A percentile compares a stretch with the other conserved stretches of the same genome.
These are phyloP conservation scores for Haplosporangium sp. DNA, from an alignment of 371 early-diverging fungal genomes.

Conservation along the genomic window DNA sequence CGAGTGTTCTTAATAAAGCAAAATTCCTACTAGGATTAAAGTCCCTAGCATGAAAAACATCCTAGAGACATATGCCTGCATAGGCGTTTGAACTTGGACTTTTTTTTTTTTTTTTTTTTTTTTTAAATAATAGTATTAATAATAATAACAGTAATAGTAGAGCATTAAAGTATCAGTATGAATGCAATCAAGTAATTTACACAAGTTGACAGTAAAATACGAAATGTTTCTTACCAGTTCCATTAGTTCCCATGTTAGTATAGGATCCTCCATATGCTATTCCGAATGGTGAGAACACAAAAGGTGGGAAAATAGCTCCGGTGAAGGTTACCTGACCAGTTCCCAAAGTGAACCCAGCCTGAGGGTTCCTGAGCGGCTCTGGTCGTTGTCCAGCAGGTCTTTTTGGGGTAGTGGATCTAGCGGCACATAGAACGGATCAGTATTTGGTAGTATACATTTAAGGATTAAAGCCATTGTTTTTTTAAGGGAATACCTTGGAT, in stretches of 20 bases:
- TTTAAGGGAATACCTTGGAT: conserved; percentile 67
- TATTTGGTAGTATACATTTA: too few relatives aligned
- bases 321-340: conserved; percentile 65
- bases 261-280: conserved; percentile 67
- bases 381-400: conserved; percentile 80
- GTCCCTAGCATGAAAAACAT: conserved; percentile 77
- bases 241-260: conserved; percentile 40
- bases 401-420: conserved; percentile 66
- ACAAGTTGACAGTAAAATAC: too few relatives aligned
- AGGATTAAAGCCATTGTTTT: neutral
- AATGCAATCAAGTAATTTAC: too few relatives aligned
- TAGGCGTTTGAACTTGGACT: conserved; percentile 52
- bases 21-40: conserved; percentile 70
- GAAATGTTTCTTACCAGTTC: conserved; percentile 24
- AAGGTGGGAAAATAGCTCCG: conserved; percentile 61
- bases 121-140: neutral
- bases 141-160: too few relatives aligned
- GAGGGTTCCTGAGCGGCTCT: conserved; percentile 66
- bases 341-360: conserved; percentile 58
- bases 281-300: conserved; percentile 70
- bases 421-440: neutral
- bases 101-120: too few relatives aligned
- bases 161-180: too few relatives aligned
- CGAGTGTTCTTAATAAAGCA: conserved; percentile 59
- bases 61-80: conserved; percentile 74